These are phyloP conservation scores for Drechslerella dactyloides DNA, from an alignment of 2,329 filamentous ascomycete species.

Conservation along the genomic window DNA sequence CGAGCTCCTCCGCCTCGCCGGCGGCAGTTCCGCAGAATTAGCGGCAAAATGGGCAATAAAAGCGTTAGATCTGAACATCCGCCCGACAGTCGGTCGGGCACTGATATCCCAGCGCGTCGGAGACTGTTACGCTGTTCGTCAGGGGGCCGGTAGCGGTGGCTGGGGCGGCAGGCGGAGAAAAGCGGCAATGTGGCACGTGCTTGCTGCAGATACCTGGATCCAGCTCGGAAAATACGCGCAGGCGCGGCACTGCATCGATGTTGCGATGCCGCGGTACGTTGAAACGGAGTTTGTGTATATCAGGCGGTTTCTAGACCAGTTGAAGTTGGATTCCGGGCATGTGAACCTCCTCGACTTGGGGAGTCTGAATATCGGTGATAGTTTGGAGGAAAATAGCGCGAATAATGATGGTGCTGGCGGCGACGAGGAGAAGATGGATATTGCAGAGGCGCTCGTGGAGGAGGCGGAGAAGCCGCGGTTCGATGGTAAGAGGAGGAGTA, in stretches of 20 bases:
- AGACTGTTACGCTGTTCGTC: constrained; percentile 72
- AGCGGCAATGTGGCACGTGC: constrained; percentile 84
- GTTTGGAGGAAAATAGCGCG: neutral
- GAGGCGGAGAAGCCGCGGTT: constrained; percentile 39
- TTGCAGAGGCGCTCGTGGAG: constrained; percentile 11
- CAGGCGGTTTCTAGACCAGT: constrained; percentile 38
- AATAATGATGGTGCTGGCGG: constrained; percentile 18
- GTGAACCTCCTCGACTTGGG: constrained; percentile 30
- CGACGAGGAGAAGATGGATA: constrained; percentile 8
- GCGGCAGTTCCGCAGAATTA: constrained; percentile 80
- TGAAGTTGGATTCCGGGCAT: constrained; percentile 44
- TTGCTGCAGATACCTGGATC: constrained; percentile 85
- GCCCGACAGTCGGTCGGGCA: constrained; percentile 72
- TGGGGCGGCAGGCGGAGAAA: constrained; percentile 80
- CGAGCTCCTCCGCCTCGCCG: constrained; percentile 81
- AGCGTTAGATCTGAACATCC: constrained; percentile 77
- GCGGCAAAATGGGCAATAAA: constrained; percentile 83
- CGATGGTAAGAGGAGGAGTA: constrained; percentile 48
- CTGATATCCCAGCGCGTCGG: constrained; percentile 85
- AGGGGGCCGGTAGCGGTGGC: constrained; percentile 68
- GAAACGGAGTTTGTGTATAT: constrained; percentile 39
- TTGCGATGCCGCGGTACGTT: constrained; percentile 32
- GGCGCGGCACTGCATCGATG: constrained; percentile 76
- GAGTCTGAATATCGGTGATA: constrained; percentile 13
- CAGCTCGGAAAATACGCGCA: constrained; percentile 76